phyloP scores from a whole-genome alignment of 2,329 filamentous ascomycete genomes.

The Fusarium veterinarium region DNA sequence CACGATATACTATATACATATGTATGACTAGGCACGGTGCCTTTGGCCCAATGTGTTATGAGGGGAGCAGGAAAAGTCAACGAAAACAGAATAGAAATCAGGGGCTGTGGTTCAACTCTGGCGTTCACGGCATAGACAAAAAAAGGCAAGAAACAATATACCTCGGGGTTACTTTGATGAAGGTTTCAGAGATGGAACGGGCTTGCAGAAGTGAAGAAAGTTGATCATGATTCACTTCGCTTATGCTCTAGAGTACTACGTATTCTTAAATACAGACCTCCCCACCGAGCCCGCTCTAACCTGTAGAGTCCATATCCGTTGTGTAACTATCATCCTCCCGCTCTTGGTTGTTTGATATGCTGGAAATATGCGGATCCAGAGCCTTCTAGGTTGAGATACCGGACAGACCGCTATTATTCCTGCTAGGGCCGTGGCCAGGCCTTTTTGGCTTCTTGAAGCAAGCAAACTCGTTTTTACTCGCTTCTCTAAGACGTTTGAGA shows the following conservation, averaged over 20 bases:
- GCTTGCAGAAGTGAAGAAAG: conserved; percentile 1
- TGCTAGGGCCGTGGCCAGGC: conserved; percentile 48
- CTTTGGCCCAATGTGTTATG: conserved; percentile 7
- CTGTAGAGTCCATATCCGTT: conserved; percentile 4
- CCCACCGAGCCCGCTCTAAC: background rate
- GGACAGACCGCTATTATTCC: conserved; percentile 48
- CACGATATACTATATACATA: conserved; percentile 30
- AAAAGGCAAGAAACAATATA: conserved; percentile 22
- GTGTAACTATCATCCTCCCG: conserved; percentile 8
- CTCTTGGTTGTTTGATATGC: conserved; percentile 4
- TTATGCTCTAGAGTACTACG: conserved; percentile 8
- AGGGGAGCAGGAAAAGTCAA: background rate
- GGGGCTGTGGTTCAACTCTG: conserved; percentile 11
- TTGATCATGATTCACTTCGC: conserved; percentile 8
- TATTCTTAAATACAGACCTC: conserved; percentile 4
- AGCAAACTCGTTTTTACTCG: conserved; percentile 87
- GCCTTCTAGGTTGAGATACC: conserved; percentile 44
- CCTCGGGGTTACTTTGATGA: conserved; percentile 27
- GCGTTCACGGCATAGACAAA: conserved; percentile 44
- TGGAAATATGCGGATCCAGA: conserved; percentile 5
- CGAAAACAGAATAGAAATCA: conserved; percentile 18
- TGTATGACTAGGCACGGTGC: conserved; percentile 31
- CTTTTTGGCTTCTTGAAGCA: conserved; percentile 78
- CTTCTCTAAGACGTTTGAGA: conserved; percentile 84
- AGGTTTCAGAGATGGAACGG: background rate